These are phyloP conservation scores for Pelargonium myrrhifolium DNA, from an alignment of 441 rosid genomes.

Conservation along the genomic window DNA sequence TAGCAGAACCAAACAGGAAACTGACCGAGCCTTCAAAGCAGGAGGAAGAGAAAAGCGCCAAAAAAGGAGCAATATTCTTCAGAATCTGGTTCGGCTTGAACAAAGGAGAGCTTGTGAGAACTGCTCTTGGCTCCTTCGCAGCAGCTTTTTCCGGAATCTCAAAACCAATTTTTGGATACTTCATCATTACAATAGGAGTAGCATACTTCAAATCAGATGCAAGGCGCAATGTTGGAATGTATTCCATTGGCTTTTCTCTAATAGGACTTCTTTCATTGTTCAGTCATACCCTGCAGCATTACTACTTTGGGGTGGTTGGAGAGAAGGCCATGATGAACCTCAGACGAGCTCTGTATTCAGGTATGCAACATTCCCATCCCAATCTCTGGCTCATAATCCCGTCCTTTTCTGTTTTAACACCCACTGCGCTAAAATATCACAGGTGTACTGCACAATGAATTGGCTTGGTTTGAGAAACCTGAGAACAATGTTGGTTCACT, in stretches of 20 bases:
- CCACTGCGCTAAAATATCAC: constrained; percentile 12
- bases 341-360: constrained; percentile 48
- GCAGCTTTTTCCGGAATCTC: constrained; percentile 68
- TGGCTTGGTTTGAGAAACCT: constrained; percentile 61
- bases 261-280: constrained; percentile 50
- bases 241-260: constrained; percentile 38
- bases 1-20: constrained; percentile 10
- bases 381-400: background rate
- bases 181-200: constrained; percentile 53
- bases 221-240: constrained; percentile 34
- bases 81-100: constrained; percentile 54
- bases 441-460: constrained; percentile 50
- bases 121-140: constrained; percentile 43
- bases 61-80: constrained; percentile 31
- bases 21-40: constrained; percentile 18
- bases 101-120: constrained; percentile 34
- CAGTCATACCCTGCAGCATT: constrained; percentile 59
- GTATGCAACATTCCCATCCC: constrained; percentile 22
- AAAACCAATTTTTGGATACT: constrained; percentile 60
- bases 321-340: constrained; percentile 64
- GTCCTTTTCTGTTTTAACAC: constrained; percentile 14
- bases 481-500: constrained; percentile 44
- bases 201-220: constrained; percentile 38
- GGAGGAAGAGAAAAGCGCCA: constrained; percentile 17
- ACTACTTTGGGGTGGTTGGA: constrained; percentile 56